Conservation (phyloP, 2,329 filamentous ascomycete species). For the Lecanoromycetidae sp. region DNA sequence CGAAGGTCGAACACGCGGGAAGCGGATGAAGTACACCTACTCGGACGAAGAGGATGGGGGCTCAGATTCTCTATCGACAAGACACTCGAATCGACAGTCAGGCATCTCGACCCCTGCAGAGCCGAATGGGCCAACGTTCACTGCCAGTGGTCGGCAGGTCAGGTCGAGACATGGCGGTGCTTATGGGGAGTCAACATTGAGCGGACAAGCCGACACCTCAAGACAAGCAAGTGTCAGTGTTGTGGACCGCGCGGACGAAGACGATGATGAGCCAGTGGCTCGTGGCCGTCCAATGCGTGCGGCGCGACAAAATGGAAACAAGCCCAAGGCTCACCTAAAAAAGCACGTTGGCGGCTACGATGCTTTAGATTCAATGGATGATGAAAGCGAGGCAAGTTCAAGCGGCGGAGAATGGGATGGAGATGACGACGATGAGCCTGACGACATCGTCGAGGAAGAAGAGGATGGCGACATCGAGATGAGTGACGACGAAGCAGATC, state of each 20-base stretch:
- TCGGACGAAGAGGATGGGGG: slow-evolving; percentile 72
- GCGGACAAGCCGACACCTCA: slow-evolving; percentile 36
- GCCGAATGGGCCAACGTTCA: slow-evolving; percentile 51
- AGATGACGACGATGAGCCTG: slow-evolving; percentile 38
- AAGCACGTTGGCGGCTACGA: slow-evolving; percentile 43
- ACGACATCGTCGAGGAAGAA: slow-evolving; percentile 24
- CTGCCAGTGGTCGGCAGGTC: slow-evolving; percentile 79
- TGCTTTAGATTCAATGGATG: slow-evolving; percentile 51
- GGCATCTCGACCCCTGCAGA: slow-evolving; percentile 62
- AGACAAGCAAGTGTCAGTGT: slow-evolving; percentile 32
- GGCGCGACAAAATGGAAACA: slow-evolving; percentile 21
- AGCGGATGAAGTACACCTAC: slow-evolving; percentile 92
- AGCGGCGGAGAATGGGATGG: slow-evolving; percentile 58
- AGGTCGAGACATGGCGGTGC: slow-evolving; percentile 40
- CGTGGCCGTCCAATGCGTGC: slow-evolving; percentile 34
- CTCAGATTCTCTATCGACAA: slow-evolving; percentile 52
- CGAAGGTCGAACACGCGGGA: slow-evolving; percentile 89
- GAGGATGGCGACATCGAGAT: slow-evolving; percentile 33
- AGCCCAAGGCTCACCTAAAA: slow-evolving; percentile 32
- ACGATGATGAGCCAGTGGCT: slow-evolving; percentile 20
- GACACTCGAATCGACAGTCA: slow-evolving; percentile 54
- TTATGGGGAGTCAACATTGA: slow-evolving; percentile 45
- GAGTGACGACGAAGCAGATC: slow-evolving; percentile 31
- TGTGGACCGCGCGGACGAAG: slow-evolving; percentile 33
- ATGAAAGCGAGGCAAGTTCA: slow-evolving; percentile 49